Evolutionary conservation across 768 basidiomycete genomes (phyloP).

Genomic region (Candolleomyces eurysporus): DNA sequence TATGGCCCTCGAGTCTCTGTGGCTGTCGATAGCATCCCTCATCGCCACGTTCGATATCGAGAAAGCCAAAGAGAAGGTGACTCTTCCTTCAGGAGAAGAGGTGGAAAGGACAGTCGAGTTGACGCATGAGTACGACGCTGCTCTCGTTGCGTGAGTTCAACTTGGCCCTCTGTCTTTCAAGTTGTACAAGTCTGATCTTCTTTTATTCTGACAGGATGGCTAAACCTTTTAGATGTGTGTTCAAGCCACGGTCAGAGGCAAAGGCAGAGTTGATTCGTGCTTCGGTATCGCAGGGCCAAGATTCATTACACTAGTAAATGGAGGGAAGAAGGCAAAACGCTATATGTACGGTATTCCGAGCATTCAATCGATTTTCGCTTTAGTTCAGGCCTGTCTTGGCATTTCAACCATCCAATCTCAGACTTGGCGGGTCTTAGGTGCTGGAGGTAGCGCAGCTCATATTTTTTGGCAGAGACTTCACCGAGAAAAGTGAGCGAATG

Average conservation of each 20-base stretch:
- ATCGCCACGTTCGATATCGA: slow-evolving; percentile 21
- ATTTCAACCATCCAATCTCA: no score
- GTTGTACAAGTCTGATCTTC: neutral
- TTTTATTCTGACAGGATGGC: neutral
- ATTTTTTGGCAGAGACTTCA: no score
- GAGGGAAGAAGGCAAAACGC: no score
- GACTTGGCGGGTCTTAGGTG: no score
- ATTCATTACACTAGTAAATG: no score
- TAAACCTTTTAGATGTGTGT: slow-evolving; percentile 12
- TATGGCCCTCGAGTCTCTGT: slow-evolving; percentile 23
- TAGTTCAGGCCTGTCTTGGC: no score
- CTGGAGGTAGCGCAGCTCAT: no score
- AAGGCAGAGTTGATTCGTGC: slow-evolving; percentile 2
- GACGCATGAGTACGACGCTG: slow-evolving; percentile 14
- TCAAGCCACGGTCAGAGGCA: slow-evolving; percentile 7
- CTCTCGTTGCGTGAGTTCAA: slow-evolving; percentile 16
- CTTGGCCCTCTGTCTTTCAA: neutral
- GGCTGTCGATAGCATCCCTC: slow-evolving; percentile 22
- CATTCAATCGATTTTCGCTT: no score
- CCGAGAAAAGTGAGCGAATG: no score
- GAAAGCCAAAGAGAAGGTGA: slow-evolving; percentile 20
- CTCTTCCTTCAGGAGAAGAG: slow-evolving; percentile 10
- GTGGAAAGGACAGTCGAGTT: slow-evolving; percentile 9
- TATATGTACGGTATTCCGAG: no score
- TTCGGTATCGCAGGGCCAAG: no score